These are phyloP conservation scores for Boletus tylopilopsis DNA, from an alignment of 768 basidiomycete species.

Conservation along the genomic window DNA sequence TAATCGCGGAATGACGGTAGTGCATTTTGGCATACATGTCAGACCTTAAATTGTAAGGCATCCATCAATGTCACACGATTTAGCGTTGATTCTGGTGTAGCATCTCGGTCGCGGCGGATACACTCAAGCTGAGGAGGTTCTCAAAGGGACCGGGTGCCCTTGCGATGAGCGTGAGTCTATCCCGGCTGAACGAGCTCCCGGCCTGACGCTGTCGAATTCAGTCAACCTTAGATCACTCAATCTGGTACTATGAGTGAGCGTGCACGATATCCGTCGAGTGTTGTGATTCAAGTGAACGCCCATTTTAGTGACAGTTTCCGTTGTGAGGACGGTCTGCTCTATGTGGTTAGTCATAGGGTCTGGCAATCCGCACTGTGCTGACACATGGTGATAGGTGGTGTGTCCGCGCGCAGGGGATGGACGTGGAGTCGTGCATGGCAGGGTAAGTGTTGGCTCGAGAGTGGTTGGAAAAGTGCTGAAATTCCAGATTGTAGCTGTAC, in stretches of 20 bases:
- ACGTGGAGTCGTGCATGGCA: conserved; percentile 65
- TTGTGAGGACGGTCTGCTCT: conserved; percentile 78
- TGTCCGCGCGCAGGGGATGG: conserved; percentile 64
- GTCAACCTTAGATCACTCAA: conserved; percentile 73
- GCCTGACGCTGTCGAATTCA: conserved; percentile 8
- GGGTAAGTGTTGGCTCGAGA: conserved; percentile 42
- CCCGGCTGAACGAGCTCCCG: background rate
- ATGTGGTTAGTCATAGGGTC: conserved; percentile 49
- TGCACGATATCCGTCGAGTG: background rate
- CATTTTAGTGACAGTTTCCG: conserved; percentile 61
- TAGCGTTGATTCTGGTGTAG: conserved; percentile 34
- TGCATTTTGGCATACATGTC: conserved; percentile 80
- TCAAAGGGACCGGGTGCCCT: conserved; percentile 47
- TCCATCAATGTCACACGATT: background rate
- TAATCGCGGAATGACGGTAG: conserved; percentile 36
- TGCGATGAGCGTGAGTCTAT: conserved; percentile 57
- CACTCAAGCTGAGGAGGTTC: conserved; percentile 50
- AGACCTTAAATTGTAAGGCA: conserved; percentile 69
- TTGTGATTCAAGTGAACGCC: background rate
- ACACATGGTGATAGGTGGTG: conserved; percentile 43
- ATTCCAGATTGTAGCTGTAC: conserved; percentile 52
- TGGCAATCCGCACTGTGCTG: background rate
- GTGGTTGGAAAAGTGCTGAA: conserved; percentile 7
- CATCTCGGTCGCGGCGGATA: conserved; percentile 49
- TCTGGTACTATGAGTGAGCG: conserved; percentile 73